Conservation (phyloP, 192 early-diverging fungal genomes). For the Coemansia sp. region DNA sequence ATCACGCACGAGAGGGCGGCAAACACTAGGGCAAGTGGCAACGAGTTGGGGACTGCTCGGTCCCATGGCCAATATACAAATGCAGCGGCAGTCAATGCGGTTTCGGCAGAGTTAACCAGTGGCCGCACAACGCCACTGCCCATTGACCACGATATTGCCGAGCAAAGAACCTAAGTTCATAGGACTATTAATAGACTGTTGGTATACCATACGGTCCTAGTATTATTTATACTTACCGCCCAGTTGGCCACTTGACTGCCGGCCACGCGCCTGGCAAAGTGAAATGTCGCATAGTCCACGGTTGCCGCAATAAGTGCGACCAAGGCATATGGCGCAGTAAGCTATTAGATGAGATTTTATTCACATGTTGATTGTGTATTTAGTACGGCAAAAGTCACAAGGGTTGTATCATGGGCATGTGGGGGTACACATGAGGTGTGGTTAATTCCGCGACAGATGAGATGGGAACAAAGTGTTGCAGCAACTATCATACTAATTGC, state of each 20-base stretch:
- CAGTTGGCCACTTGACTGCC: slow-evolving; percentile 64
- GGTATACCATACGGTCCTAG: neutral
- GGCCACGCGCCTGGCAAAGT: slow-evolving; percentile 69
- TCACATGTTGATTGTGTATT: slow-evolving; percentile 15
- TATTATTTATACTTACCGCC: slow-evolving; percentile 43
- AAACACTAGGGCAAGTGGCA: slow-evolving; percentile 61
- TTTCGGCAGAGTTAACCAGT: slow-evolving; percentile 76
- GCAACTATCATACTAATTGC: neutral
- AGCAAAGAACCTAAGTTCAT: slow-evolving; percentile 6
- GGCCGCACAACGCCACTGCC: slow-evolving; percentile 66
- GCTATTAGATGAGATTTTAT: slow-evolving; percentile 27
- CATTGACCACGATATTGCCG: slow-evolving; percentile 49
- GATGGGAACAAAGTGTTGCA: neutral
- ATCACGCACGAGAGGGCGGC: slow-evolving; percentile 85
- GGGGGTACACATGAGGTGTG: neutral
- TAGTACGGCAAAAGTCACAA: neutral
- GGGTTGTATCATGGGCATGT: neutral
- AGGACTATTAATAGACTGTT: slow-evolving; percentile 1
- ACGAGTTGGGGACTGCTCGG: neutral
- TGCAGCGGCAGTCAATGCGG: slow-evolving; percentile 71
- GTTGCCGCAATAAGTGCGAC: slow-evolving; percentile 76
- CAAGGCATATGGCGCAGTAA: slow-evolving; percentile 73
- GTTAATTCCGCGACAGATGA: slow-evolving; percentile 14
- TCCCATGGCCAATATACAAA: slow-evolving; percentile 88
- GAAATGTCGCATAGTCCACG: slow-evolving; percentile 75